These are phyloP conservation scores for Hylodesmum podocarpum DNA, from an alignment of 306 rosid genomes.

Conservation along the genomic window DNA sequence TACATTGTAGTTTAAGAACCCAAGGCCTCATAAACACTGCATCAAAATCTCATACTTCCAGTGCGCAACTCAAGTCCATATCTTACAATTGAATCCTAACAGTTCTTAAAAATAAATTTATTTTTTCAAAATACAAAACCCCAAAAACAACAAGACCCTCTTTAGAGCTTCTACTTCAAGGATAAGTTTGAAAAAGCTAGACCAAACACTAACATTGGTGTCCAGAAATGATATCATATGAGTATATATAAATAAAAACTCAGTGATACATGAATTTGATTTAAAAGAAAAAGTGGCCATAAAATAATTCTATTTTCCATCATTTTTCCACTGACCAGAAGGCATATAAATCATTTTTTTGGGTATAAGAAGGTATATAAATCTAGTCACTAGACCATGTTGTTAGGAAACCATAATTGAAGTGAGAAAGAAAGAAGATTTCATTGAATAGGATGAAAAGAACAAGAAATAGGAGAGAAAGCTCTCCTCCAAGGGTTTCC, in stretches of 20 bases:
- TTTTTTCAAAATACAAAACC: not conserved
- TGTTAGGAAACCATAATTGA: no score
- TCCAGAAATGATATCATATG: not conserved
- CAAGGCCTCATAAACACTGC: not conserved
- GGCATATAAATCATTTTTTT: no score
- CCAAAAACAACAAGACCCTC: not conserved
- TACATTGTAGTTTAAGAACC: not conserved
- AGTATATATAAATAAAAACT: not conserved
- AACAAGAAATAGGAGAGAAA: no score
- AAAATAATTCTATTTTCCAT: not conserved
- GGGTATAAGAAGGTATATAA: no score
- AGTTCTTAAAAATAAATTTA: not conserved
- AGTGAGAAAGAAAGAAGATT: no score
- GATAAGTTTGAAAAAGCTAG: not conserved
- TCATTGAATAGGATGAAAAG: no score
- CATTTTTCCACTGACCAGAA: not conserved
- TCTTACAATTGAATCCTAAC: not conserved
- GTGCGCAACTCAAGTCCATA: not conserved
- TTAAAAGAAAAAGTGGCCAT: not conserved
- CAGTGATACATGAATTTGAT: not conserved
- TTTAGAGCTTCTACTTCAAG: not conserved
- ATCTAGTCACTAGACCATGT: constrained; percentile 5
- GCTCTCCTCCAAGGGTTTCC: no score
- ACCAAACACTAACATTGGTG: not conserved
- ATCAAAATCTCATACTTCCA: not conserved